Conservation (phyloP, 176 grass and related monocot species). For the Pontederia paniculata region DNA sequence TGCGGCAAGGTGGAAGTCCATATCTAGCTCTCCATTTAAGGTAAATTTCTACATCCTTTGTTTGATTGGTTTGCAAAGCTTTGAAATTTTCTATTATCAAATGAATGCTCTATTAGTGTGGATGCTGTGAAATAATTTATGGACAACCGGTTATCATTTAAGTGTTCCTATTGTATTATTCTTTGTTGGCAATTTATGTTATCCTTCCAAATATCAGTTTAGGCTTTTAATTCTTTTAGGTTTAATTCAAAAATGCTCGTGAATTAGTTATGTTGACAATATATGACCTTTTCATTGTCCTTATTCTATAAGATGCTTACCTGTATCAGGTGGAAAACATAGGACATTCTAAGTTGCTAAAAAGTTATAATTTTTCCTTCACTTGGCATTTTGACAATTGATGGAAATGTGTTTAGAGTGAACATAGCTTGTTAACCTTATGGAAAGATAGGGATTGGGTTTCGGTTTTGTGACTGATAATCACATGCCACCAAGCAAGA, state of each 20-base stretch:
- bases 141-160: no score
- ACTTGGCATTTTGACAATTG: no score
- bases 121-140: no score
- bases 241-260: not conserved
- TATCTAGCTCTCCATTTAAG: constrained; percentile 98
- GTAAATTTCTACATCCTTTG: constrained; percentile 33
- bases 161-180: not conserved
- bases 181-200: not conserved
- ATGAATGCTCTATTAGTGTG: constrained; percentile 9
- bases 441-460: no score
- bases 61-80: not conserved
- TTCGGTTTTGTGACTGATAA: no score
- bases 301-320: not conserved
- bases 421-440: no score
- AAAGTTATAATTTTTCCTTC: no score
- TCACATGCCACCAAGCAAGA: no score
- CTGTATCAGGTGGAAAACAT: not conserved
- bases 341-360: no score
- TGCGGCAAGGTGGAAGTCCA: constrained; percentile 57
- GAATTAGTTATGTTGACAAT: not conserved
- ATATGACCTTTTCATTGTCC: not conserved
- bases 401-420: no score
- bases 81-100: not conserved
- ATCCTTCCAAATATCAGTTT: not conserved
- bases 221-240: no score